Base-by-base conservation (phyloP, 208 protist genomes). In the Wallacemonas sp. region DNA sequence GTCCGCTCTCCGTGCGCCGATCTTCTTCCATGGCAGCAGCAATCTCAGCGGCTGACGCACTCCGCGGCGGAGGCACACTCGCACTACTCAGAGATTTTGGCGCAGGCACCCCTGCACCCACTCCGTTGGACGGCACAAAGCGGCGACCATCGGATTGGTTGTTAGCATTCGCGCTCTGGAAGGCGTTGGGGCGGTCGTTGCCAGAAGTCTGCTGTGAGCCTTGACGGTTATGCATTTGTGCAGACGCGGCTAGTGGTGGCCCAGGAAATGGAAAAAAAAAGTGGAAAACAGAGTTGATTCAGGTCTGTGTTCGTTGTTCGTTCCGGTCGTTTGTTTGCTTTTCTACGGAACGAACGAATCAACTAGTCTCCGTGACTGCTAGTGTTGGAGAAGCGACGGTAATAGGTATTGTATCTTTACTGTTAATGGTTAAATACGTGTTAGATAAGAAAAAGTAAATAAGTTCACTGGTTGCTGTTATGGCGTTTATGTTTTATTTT, bases 1-100 rank as follows among this genome's bases (percentile, higher is more conserved):
- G 61, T 14, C 58, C 60, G 61, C 61, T 74, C 49, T 66, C 56
- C 19, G 21, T 47, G 21, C 58, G 42, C 15, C 11, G 39, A n/a
- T 45, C 56, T 15, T 62, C 56, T 30, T 49, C 41, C 24, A 62
- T 27, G 2, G 34, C 51, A 6, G 51, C 51, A 2, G 51, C 51
- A 31, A 58, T 58, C n/a, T 58, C 51, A n/a, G 41, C 30, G 15
- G 51, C 51, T 4, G 51, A 58, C 6, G 51, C 51, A 19, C 51
- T 58, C 14, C 51, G 51, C n/a, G 51, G 51, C n/a, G 26, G 51
- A 17, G 51, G 51, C 51, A 58, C 51, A 6, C 28, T 38, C 12
- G 51, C 9, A 19, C 28, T 58, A 17, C 26, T 27, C n/a, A 21
- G 17, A 2, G 51, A 58, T 19, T 58, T 58, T 5, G 28, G 51